Evolutionary conservation across 129 eudicot species (phyloP), one percentile per base, ranked within the genome.

Genomic region (Kitagawia praeruptora): DNA sequence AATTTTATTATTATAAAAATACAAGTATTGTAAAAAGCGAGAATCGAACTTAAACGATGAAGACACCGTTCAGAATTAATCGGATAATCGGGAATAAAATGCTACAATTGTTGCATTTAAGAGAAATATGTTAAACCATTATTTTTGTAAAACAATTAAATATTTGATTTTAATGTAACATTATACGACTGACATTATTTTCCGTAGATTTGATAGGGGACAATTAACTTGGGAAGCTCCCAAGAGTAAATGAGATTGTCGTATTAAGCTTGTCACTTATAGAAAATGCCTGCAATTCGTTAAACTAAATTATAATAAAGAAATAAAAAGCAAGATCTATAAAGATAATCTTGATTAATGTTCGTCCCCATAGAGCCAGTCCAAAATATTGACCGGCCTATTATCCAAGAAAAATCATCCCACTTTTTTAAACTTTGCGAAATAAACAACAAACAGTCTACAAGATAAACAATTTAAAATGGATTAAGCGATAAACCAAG

Each of bases 381-480:
- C 77, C 77, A 46, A 75, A 27, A 14, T 10, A 11, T 75, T 75
- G 77, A 75, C 77, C 77, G 58, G 77, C 77, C 41, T 75, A 75
- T 45, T 75, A 45, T 75, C 41, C 25, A 75, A 46, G 77, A 46
- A 27, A 75, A 75, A 45, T n/a, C 15, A 25, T 27, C 23, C 37
- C 34, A 27, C n/a, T 25, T 13, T 46, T 46, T 10, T 14, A 0
- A 47, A 40, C 77, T 27, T 15, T n/a, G 37, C 23, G 61, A 75
- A 45, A 46, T 46, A 75, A 41, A 46, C 77, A 75, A 75, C 9
- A 45, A 3, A 46, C 14, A n/a, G 69, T 61, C 16, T 67, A 67
- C 72, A 67, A 27, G 73, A 31, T 67, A 67, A 25, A 61, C 34
- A 61, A 61, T 61, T 61, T 2, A 25, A 10, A n/a, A 8, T n/a